A percentile compares a stretch with the other conserved stretches of the same genome.
phyloP scores from a whole-genome alignment of 768 basidiomycete genomes.

The Lactarius vividus region DNA sequence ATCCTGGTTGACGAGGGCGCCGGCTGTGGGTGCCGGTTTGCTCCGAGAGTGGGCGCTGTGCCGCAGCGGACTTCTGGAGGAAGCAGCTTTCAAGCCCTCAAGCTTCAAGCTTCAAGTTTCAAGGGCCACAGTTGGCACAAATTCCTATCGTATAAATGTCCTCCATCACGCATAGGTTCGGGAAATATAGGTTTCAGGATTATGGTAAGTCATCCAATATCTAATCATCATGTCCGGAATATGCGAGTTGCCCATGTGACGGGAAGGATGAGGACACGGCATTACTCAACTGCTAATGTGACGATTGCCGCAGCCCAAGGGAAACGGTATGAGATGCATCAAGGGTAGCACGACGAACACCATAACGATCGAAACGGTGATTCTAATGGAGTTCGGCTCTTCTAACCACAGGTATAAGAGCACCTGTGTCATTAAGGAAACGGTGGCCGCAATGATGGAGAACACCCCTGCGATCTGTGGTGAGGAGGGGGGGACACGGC shows the following conservation, averaged over 20 bases:
- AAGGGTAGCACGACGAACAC: slow-evolving; percentile 13
- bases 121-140: no score
- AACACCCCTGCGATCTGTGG: slow-evolving; percentile 10
- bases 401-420: slow-evolving; percentile 19
- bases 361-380: slow-evolving; percentile 12
- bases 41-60: no score
- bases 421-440: slow-evolving; percentile 10
- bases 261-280: background rate
- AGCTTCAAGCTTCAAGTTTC: no score
- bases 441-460: slow-evolving; percentile 3
- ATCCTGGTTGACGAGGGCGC: no score
- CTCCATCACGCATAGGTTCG: no score
- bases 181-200: no score
- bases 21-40: no score
- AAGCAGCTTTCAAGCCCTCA: no score
- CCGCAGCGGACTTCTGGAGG: no score
- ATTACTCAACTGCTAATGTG: background rate
- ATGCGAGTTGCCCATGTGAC: background rate
- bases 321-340: slow-evolving; percentile 11
- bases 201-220: background rate
- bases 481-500: background rate
- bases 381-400: slow-evolving; percentile 12
- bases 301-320: no score
- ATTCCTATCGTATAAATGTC: no score
- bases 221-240: background rate